Evolutionary conservation across 345 rosid species (phyloP), one percentile per base, ranked within the genome.

Genomic region (Chamaenerion angustifolium): DNA sequence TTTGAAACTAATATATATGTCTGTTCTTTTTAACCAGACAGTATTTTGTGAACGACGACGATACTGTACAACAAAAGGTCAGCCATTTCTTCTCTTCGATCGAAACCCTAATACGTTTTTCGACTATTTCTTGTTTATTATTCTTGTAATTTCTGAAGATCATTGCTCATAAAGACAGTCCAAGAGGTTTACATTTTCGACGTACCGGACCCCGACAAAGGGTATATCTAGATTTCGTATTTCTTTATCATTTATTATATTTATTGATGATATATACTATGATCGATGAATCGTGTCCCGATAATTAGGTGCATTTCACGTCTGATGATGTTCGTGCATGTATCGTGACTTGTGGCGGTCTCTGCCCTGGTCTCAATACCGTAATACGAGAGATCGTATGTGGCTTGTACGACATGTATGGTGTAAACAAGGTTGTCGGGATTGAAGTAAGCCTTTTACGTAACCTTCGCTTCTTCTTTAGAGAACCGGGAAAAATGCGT

Each of bases 171-270:
- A 81, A 73, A 69, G 71, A 71, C 51, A 58, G 72, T 66, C 90
- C 92, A 13, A 81, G 94, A 73, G 96, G 98, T 40, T 65, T 63
- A 48, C 95, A 90, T 64, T 90, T 90, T 55, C 68, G 98, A 45
- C 92, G 94, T 45, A 95, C 95, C 37, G 98, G 96, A 55, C 98
- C 98, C 9, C 94, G 94, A 6, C 96, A 83, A 59, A 83, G 68
- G 82, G 96, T 83, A 56, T 59, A 37, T 16, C 21, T 53, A 7
- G 11, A 13, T 14, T 9, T 12, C 54, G 35, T 31, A 5, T 31
- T 31, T 31, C 8, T 31, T 7, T 5, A 12, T 45, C 18, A 12
- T 16, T 46, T 46, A 16, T 6, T 16, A 9, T 16, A 12, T 46
- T 3, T 46, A 46, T 46, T 12, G 18, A 14, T 9, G 7, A 11